Base-by-base conservation (phyloP, 2,329 filamentous ascomycete genomes). In the Xylaria sp. region DNA sequence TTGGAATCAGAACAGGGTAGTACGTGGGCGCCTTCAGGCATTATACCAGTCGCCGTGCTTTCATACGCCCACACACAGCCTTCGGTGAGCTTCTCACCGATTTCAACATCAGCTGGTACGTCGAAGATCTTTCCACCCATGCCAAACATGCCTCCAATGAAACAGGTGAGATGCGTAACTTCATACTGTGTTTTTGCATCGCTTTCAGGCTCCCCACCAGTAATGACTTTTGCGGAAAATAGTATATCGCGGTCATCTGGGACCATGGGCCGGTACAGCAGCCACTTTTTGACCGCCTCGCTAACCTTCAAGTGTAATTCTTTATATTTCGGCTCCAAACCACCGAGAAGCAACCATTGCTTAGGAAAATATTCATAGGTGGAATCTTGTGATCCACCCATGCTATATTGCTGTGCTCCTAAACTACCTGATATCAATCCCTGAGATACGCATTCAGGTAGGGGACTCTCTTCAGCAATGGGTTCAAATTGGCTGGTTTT, bases 201-300 rank as follows among this genome's bases (percentile, higher is more conserved):
- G 9, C 73, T 70, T 50, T 80, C 77, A 1, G 76, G 81, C 2
- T 82, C 78, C 15, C 83, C 83, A 1, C 73, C 77, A 10, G 85
- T 83, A 53, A 76, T 81, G n/a, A 87, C 77, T 71, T 88, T 89
- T 27, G 91, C 90, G 0, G 92, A 87, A 67, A 96, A 88, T 2
- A 96, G 84, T n/a, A 96, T 86, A 66, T 95, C 87, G 58, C 86
- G 86, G 60, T 85, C 82, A 33, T 87, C 85, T 6, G 88, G 86
- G 22, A 89, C 86, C 87, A 96, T 91, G 0, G 94, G 93, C 5
- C 90, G 86, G 79, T 88, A 97, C 64, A 97, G 87, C 10, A 97
- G 84, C 77, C 92, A 86, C 70, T 93, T 85, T 71, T 91, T 91
- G 39, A 90, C 87, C 0, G 88, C 88, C 5, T 90, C 86, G 33